Conservation (phyloP, 331 rosid genomes). For the Spiraea crenata region DNA sequence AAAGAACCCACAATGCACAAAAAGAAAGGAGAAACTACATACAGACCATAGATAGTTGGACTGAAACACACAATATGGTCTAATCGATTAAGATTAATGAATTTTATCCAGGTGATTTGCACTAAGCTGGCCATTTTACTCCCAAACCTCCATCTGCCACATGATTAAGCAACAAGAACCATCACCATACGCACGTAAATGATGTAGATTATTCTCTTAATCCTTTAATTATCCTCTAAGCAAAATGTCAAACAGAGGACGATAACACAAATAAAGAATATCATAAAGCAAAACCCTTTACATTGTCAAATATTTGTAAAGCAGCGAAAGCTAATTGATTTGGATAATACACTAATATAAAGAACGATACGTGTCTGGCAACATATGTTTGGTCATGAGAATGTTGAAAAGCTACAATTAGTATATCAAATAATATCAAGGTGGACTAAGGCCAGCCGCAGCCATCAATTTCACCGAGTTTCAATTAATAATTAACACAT, state of each 20-base stretch:
- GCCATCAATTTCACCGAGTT: slow-evolving; percentile 15
- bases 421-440: not conserved
- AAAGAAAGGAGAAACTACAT: not conserved
- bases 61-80: not conserved
- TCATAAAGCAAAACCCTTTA: not conserved
- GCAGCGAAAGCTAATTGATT: not conserved
- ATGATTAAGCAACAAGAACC: not conserved
- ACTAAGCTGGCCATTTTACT: not conserved
- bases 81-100: too few species aligned
- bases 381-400: not conserved
- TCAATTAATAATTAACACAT: not conserved
- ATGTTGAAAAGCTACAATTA: not conserved
- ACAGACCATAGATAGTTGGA: not conserved
- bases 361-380: not conserved
- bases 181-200: slow-evolving; percentile 1
- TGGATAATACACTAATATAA: not conserved
- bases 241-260: not conserved
- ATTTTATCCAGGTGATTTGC: not conserved
- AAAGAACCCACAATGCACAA: not conserved
- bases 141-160: not conserved
- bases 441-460: slow-evolving; percentile 35
- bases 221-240: too few species aligned
- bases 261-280: not conserved
- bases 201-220: too few species aligned
- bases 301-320: not conserved